phyloP scores from a whole-genome alignment of 2,329 filamentous ascomycete species.

The Neofusicoccum cordaticola region DNA sequence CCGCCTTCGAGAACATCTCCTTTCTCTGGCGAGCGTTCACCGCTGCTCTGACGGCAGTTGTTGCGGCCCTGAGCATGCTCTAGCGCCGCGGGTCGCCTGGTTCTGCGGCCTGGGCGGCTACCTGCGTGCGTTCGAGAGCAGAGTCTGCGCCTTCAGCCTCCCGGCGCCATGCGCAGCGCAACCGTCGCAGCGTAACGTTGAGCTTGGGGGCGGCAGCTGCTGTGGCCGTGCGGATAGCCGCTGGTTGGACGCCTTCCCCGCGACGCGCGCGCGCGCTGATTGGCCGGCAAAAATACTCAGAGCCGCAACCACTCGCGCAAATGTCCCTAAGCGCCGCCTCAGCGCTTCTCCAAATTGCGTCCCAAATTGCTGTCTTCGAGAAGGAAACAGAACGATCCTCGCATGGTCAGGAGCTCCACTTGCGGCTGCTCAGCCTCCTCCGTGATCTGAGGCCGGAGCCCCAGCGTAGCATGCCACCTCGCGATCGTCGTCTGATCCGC shows the following conservation, averaged over 20 bases:
- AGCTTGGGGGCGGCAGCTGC: neutral
- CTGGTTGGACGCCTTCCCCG: constrained; percentile 10
- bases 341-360: neutral
- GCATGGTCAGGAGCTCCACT: constrained; percentile 1
- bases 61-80: neutral
- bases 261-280: neutral
- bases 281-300: constrained; percentile 11
- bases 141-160: neutral
- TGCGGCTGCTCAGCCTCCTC: constrained; percentile 12
- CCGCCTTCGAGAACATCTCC: neutral
- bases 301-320: neutral
- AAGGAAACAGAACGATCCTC: constrained; percentile 6
- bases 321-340: constrained; percentile 11
- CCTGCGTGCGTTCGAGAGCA: neutral
- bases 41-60: constrained; percentile 3
- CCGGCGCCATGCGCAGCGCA: neutral
- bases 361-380: neutral
- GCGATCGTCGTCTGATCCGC: constrained; percentile 11
- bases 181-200: neutral
- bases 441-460: constrained; percentile 1
- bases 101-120: neutral
- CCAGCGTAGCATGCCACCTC: constrained; percentile 2
- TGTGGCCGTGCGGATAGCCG: neutral
- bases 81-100: neutral
- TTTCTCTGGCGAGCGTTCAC: neutral